Conservation (phyloP, 495 filamentous ascomycete genomes). For the Hypoxylon trugodes region DNA sequence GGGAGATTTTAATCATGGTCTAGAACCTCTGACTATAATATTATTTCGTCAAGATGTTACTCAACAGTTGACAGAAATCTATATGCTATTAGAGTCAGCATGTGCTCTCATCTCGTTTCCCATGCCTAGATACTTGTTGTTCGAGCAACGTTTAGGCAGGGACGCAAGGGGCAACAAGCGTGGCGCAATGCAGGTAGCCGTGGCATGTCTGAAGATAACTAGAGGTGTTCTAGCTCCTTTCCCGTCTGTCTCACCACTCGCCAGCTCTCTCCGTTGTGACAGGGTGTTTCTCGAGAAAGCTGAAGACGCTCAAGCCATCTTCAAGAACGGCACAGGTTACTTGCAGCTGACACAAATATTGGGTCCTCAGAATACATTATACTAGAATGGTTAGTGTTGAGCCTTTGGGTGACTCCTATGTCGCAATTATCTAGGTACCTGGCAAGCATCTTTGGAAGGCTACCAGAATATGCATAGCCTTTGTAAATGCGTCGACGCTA, state of each 20-base stretch:
- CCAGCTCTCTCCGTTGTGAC: conserved; percentile 7
- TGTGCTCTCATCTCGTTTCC: conserved; percentile 6
- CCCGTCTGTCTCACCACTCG: conserved; percentile 18
- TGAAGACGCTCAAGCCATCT: conserved; percentile 6
- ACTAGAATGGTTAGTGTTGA: background rate
- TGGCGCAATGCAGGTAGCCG: conserved; percentile 20
- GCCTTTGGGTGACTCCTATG: background rate
- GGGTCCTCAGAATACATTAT: background rate
- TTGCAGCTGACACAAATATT: background rate
- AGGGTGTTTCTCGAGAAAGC: background rate
- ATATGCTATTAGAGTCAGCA: conserved; percentile 2
- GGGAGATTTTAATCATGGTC: background rate
- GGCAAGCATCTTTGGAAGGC: too few species aligned
- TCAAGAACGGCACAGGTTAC: conserved; percentile 1
- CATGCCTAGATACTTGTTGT: conserved; percentile 2
- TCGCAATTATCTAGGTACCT: too few species aligned
- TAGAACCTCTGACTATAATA: conserved; percentile 1
- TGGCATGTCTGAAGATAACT: conserved; percentile 12
- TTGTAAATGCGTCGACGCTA: too few species aligned
- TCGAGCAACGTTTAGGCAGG: conserved; percentile 2
- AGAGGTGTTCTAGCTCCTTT: conserved; percentile 9
- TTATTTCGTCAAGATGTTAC: conserved; percentile 2
- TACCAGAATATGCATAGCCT: too few species aligned
- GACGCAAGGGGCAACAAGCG: conserved; percentile 16
- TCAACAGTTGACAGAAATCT: conserved; percentile 9